These are phyloP conservation scores for Alloteropsis semialata DNA, from an alignment of 176 grass and related monocot genomes.

Conservation along the genomic window DNA sequence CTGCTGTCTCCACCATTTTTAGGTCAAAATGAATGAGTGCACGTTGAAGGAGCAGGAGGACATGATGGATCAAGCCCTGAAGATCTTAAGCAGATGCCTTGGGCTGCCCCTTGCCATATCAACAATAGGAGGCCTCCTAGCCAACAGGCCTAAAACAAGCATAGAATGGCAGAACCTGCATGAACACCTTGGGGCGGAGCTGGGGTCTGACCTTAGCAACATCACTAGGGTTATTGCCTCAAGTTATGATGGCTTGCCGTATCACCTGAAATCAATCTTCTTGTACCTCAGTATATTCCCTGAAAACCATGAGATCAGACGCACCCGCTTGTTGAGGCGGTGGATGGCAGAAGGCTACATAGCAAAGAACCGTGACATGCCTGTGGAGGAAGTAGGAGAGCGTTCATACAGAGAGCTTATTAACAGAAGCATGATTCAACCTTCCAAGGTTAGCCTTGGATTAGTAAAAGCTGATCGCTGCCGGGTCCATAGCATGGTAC, in stretches of 20 bases:
- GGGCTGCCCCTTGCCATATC: slow-evolving; percentile 56
- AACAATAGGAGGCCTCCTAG: slow-evolving; percentile 33
- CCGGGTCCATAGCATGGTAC: slow-evolving; percentile 32
- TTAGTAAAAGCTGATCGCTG: slow-evolving; percentile 1
- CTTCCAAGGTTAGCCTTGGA: not conserved
- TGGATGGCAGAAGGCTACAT: slow-evolving; percentile 56
- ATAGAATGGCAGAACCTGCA: slow-evolving; percentile 40
- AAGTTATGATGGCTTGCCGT: slow-evolving; percentile 44
- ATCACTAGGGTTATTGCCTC: slow-evolving; percentile 19
- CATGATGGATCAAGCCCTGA: not conserved
- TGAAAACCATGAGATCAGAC: slow-evolving; percentile 44
- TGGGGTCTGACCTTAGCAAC: slow-evolving; percentile 19
- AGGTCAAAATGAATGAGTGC: slow-evolving; percentile 8
- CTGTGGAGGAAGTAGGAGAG: slow-evolving; percentile 22
- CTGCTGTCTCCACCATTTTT: not conserved
- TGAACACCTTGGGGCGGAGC: slow-evolving; percentile 31
- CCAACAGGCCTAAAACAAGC: slow-evolving; percentile 24
- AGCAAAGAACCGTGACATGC: slow-evolving; percentile 19
- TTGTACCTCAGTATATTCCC: slow-evolving; percentile 57
- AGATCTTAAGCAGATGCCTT: slow-evolving; percentile 38
- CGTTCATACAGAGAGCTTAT: slow-evolving; percentile 33
- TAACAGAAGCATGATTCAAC: slow-evolving; percentile 44
- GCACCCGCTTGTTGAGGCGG: slow-evolving; percentile 25
- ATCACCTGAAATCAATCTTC: slow-evolving; percentile 47
- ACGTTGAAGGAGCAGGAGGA: not conserved